Percentiles rank a stretch among this genome's conserved stretches.
Conservation (phyloP, 2,329 filamentous ascomycete species). For the Phyllosticta ampelicida region DNA sequence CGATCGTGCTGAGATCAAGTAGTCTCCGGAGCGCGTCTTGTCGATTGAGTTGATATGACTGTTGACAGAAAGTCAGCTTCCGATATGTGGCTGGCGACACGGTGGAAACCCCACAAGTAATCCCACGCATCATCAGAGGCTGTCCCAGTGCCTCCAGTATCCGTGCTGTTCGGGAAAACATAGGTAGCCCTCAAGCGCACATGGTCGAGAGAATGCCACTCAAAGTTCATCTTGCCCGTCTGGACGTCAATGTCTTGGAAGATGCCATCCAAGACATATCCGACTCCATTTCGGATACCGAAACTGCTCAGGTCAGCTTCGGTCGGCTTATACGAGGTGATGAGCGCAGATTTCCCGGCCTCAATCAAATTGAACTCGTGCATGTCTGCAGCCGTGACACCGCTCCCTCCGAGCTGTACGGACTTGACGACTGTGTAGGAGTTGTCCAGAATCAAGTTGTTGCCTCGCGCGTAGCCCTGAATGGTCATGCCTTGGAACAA, state of each 20-base stretch:
- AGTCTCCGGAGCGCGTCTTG: conserved; percentile 39
- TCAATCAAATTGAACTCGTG: conserved; percentile 41
- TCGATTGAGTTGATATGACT: conserved; percentile 46
- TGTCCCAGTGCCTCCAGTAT: conserved; percentile 34
- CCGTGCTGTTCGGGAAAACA: conserved; percentile 34
- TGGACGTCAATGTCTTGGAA: conserved; percentile 46
- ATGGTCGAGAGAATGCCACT: conserved; percentile 48
- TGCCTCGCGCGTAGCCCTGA: conserved; percentile 40
- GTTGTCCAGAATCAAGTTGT: conserved; percentile 42
- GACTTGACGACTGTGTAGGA: conserved; percentile 39
- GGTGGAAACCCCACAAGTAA: conserved; percentile 28
- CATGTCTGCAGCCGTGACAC: conserved; percentile 38
- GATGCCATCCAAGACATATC: conserved; percentile 41
- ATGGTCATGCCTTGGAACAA: conserved; percentile 44
- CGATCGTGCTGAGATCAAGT: conserved; percentile 43
- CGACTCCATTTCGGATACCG: conserved; percentile 32
- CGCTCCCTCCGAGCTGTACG: conserved; percentile 26
- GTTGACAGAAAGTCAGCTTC: background rate
- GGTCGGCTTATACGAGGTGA: conserved; percentile 28
- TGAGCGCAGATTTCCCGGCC: conserved; percentile 29
- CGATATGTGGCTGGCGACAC: background rate
- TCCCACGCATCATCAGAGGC: conserved; percentile 39
- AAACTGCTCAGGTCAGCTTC: conserved; percentile 36
- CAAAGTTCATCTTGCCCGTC: conserved; percentile 45
- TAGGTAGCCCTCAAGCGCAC: conserved; percentile 39